Evolutionary conservation across 2,329 filamentous ascomycete genomes (phyloP), one percentile per base, ranked within the genome.

Genomic region (Trichophyton schoenleinii): DNA sequence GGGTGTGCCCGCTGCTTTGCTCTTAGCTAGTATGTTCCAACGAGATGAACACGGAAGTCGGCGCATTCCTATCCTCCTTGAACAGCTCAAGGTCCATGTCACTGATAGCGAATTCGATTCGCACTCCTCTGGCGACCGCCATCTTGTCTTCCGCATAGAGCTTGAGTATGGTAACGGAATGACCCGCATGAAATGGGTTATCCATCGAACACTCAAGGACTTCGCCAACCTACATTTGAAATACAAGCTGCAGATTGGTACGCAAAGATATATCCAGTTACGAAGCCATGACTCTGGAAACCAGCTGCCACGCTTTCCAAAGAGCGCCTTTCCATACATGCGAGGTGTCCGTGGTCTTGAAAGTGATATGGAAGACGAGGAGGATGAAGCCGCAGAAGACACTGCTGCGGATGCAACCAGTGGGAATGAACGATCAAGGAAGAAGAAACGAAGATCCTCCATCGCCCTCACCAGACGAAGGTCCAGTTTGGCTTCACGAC

Each of bases 1-100:
- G 49, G 94, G 91, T 60, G 90, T 91, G 0, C 94, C 94, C 2
- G 94, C 94, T 25, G 94, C 92, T 20, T 79, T 99, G 62, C 95
- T 99, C 74, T 78, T 99, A 59, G 94, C 94, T 6, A 96, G 91
- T 70, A 96, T 97, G 89, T 94, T 97, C 68, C 94, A 97, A 75
- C 83, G 94, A 62, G 94, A 99, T 68, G 94, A 99, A 74, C 89
- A 96, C 68, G 91, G 92, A 57, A 94, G 95, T 74, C 94, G 89
- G 75, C 86, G 91, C 63, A 96, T 99, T 62, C 94, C 94, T 0
- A 91, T 99, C 60, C 82, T 99, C 2, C 81, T 99, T 5, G 94
- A 99, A 73, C 94, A 99, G 76, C 81, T 99, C 63, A 96, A 95
- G 72, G 81, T 99, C 63, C 85, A 83, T 62, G 88, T 99, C 63